Evolutionary conservation across 441 rosid species (phyloP), one percentile per base, ranked within the genome.

Genomic region (Adansonia gregorii): DNA sequence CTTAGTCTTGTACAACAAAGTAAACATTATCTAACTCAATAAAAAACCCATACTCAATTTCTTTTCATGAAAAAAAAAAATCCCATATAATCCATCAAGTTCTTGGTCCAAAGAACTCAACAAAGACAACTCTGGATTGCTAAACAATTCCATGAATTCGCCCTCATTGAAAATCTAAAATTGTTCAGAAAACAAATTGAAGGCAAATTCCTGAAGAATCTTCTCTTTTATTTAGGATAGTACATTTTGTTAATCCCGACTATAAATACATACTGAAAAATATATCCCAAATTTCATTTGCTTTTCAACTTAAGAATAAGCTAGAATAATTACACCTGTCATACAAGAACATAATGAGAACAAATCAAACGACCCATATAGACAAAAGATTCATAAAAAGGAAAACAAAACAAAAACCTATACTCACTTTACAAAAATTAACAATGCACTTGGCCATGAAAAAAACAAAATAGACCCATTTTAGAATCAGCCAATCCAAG

Each of bases 391-490:
- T 17, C 49, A 55, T 54, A 24, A 45, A 43, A 67, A 24, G 4
- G 41, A 67, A n/a, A 9, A 48, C 39, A 63, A 8, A 70, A 65
- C 46, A 58, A 46, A 27, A 60, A 43, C 41, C 31, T 54, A 75
- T 14, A 6, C 59, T 46, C 49, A 10, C 52, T 19, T 35, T 60
- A 54, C 64, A 46, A 20, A 61, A 49, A 19, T 67, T 19, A 48
- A 59, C 78, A 79, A 80, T 65, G 83, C 83, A 84, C 55, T 72
- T 15, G 54, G 22, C 54, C 67, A 54, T 52, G 14, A 68, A 80
- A 48, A 72, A 81, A 61, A 46, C 14, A 70, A 66, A 35, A 56
- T 6, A 65, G 76, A 41, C 51, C 76, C 61, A 69, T 15, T 64
- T 49, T n/a, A 66, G 54, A 76, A n/a, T 70, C 63, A 58, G 24